phyloP scores from a whole-genome alignment of 805 yeast genomes.

The Wickerhamiella vanderwaltii region DNA sequence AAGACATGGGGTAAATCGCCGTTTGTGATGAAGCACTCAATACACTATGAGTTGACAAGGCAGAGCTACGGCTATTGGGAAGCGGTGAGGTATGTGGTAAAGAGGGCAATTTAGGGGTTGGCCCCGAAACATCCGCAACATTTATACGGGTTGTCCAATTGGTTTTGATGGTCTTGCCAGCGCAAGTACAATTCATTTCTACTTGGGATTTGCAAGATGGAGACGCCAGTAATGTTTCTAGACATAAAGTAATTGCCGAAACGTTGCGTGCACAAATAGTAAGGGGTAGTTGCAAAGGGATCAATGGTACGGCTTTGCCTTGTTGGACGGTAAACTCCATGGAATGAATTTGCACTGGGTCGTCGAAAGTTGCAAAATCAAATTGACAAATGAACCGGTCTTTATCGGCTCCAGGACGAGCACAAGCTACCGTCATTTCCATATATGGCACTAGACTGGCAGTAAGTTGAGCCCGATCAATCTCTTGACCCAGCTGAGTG shows the following conservation, averaged over 20 bases:
- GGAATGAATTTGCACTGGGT: conserved; percentile 10
- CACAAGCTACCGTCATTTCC: conserved; percentile 18
- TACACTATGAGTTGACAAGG: neutral
- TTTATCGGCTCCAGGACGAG: conserved; percentile 21
- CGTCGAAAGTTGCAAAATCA: conserved; percentile 15
- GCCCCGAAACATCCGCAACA: conserved; percentile 22
- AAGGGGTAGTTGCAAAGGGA: conserved; percentile 14
- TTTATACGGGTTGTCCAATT: conserved; percentile 21
- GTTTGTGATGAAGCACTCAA: conserved; percentile 6
- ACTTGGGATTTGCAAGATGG: conserved; percentile 14
- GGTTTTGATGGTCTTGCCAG: conserved; percentile 14
- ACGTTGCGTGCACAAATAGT: conserved; percentile 12
- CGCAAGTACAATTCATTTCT: conserved; percentile 15
- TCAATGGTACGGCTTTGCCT: conserved; percentile 17
- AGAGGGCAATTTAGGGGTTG: conserved; percentile 23
- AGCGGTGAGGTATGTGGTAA: conserved; percentile 10
- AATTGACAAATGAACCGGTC: conserved; percentile 21
- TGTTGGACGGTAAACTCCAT: conserved; percentile 16
- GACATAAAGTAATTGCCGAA: conserved; percentile 17
- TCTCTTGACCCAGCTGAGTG: conserved; percentile 7
- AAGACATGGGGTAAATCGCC: conserved; percentile 1
- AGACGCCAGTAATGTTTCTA: conserved; percentile 13
- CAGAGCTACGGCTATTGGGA: neutral
- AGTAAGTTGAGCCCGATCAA: conserved; percentile 15
- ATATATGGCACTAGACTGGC: conserved; percentile 18